Percentiles rank a stretch among this genome's conserved stretches.
phyloP scores from a whole-genome alignment of 1,139 yeast species.

The Diutina siamensis region DNA sequence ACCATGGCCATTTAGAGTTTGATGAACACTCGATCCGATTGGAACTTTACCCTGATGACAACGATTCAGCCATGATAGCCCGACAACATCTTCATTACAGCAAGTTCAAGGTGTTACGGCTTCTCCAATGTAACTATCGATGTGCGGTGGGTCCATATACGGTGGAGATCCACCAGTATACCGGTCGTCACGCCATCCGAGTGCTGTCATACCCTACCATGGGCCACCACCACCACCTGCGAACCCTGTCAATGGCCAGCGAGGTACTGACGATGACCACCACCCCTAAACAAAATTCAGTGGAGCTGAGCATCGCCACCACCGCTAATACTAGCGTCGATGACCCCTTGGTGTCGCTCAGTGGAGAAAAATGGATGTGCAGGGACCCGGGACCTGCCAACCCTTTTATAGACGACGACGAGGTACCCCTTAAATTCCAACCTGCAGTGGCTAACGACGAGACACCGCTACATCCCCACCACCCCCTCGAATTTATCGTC shows the following conservation, averaged over 20 bases:
- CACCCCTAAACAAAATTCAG: neutral
- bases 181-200: neutral
- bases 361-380: neutral
- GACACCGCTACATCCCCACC: too few relatives aligned
- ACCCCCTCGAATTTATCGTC: neutral
- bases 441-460: neutral
- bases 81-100: neutral
- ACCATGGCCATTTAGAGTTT: neutral
- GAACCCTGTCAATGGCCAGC: neutral
- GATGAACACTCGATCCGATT: neutral
- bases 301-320: neutral
- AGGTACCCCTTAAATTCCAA: neutral
- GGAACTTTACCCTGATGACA: neutral
- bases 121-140: neutral
- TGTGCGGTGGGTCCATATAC: neutral
- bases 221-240: neutral
- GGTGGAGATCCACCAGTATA: neutral
- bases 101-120: neutral
- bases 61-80: neutral
- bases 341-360: neutral
- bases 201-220: neutral
- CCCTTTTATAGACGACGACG: neutral
- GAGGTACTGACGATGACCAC: neutral
- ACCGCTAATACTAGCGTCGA: neutral
- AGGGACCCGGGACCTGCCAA: neutral